Base-by-base conservation (phyloP, 495 filamentous ascomycete species). In the Tuber brumale region DNA sequence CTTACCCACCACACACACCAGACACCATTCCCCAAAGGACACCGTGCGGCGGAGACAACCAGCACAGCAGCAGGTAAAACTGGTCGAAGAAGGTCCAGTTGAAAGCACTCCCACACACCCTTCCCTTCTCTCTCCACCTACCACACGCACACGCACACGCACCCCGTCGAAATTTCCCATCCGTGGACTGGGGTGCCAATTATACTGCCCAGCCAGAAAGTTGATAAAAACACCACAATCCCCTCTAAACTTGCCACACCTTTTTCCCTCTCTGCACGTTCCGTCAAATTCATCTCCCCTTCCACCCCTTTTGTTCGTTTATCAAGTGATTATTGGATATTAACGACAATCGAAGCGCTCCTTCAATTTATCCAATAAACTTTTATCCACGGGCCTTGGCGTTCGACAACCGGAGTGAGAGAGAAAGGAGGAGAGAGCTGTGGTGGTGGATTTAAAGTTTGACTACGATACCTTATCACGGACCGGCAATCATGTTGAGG, bases 401-500 rank as follows among this genome's bases (percentile, higher is more conserved):
- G 3, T 66, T 66, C 57, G 14, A 72, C 14, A 23, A 6, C 45
- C 2, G 4, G 35, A 44, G 42, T 72, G 42, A 23, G 70, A 71
- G 70, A 42, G 37, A 44, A 71, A 31, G 70, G 39, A 39, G 27
- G 27, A 19, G 37, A 71, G 35, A 71, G 16, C 70, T 71, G 70
- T 66, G 57, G 57, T 6, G 27, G 51, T 35, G 4, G 27, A 14
- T 66, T 66, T 35, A 35, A 66, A 35, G 57, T 66, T 66, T 35
- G 57, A 16, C 57, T 18, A 66, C 57, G 27, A 14, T 19, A 12
- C 57, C 18, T 66, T 12, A 31, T 18, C 35, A 66, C 27, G 57
- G 27, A 19, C 57, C 57, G 27, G 16, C 27, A 31, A 66, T 18
- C 27, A 79, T 79, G 78, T 48, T 79, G 61, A 41, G 72, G 61